Conservation (phyloP, 148 eudicot genomes). For the Cornus kousa region DNA sequence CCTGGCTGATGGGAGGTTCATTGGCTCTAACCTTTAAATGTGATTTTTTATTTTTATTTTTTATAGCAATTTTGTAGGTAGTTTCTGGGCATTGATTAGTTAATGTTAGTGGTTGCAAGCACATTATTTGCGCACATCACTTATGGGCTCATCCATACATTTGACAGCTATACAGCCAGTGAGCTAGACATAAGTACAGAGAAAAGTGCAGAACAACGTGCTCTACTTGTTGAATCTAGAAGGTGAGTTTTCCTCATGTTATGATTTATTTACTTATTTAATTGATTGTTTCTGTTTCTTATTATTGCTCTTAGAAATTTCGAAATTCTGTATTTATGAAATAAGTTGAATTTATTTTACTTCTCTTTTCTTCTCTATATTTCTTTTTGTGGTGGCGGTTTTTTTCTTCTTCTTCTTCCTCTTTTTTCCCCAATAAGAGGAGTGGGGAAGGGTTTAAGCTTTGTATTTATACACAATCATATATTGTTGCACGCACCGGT, state of each 20-base stretch:
- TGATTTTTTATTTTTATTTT: too few species aligned
- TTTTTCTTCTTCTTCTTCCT: too few species aligned
- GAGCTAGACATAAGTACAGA: slow-evolving; percentile 12
- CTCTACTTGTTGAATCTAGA: slow-evolving; percentile 23
- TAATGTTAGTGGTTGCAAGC: not conserved
- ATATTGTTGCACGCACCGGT: too few species aligned
- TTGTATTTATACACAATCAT: not conserved
- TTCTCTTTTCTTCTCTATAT: too few species aligned
- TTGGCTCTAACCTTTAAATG: not conserved
- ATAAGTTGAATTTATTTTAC: not conserved
- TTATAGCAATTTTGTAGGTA: not conserved
- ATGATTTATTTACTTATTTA: not conserved
- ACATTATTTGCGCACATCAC: not conserved
- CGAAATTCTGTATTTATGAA: not conserved
- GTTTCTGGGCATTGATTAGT: not conserved
- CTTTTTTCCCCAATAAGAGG: too few species aligned
- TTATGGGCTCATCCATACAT: slow-evolving; percentile 1
- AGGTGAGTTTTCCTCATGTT: slow-evolving; percentile 14
- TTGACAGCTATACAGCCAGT: slow-evolving; percentile 20
- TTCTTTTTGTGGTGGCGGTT: too few species aligned
- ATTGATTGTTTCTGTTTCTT: not conserved
- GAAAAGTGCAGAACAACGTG: slow-evolving; percentile 17
- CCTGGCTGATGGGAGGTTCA: not conserved
- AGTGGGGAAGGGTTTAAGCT: too few species aligned
- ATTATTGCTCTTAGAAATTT: not conserved